Evolutionary conservation across 495 filamentous ascomycete species (phyloP), one percentile per base, ranked within the genome.

Genomic region (Aspergillus cavernicola): DNA sequence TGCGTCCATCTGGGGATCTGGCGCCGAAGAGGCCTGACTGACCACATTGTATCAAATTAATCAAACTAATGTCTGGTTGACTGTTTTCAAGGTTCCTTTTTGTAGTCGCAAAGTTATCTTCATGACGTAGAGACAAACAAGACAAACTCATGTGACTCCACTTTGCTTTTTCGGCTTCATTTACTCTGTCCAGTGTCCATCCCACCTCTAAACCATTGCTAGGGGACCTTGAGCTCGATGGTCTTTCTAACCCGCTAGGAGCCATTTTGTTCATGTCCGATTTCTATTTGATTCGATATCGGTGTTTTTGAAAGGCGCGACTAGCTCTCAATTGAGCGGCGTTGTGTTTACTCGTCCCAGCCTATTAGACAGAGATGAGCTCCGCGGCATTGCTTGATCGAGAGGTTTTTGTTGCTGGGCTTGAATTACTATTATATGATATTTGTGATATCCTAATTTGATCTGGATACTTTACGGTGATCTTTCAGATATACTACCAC

Each of bases 131-230:
- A 15, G 42, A 49, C 66, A 69, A 69, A 69, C 64, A 58, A 16
- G 18, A 33, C 60, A 69, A 69, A 67, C 59, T 53, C 66, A 68
- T 62, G 61, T 68, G 66, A 68, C 61, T 47, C 23, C 37, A 42
- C 48, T 54, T 61, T 58, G 37, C 37, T 48, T 61, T 58, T 56
- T 53, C 31, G 45, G 43, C 36, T 28, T 36, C 31, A 43, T 26
- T 28, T 31, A 39, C 33, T 10, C 19, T 16, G 35, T 12, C 36
- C 20, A 37, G 23, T 23, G 18, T 9, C 22, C n/a, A 24, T 41
- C 24, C 11, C 19, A 18, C 26, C 16, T 29, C 31, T 6, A 32
- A 31, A 12, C 20, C 35, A 24, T 54, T 47, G 13, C 2, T 8
- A 24, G 12, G 24, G 33, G 24, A 33, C 44, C 7, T 6, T 32